A percentile compares a stretch with the other conserved stretches of the same genome.
phyloP scores from a whole-genome alignment of 192 early-diverging fungal species.

The Coemansia sp. region DNA sequence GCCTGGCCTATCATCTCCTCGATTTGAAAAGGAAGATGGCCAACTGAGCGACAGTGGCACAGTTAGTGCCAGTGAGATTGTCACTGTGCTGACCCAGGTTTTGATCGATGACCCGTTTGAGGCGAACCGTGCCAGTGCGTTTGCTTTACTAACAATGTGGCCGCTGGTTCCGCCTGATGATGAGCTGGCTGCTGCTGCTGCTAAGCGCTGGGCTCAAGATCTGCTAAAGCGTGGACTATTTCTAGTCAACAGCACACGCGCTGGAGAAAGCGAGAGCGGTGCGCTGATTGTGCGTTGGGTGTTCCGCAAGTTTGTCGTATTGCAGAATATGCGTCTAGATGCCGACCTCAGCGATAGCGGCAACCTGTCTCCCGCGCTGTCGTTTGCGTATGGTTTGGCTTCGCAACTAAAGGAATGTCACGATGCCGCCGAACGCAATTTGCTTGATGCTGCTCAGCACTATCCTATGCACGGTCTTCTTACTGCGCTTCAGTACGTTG shows the following conservation, averaged over 20 bases:
- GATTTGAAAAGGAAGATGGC: conserved; percentile 10
- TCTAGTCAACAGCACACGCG: conserved; percentile 65
- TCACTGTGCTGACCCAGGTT: conserved; percentile 59
- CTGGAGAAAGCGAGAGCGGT: conserved; percentile 81
- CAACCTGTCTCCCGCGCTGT: conserved; percentile 8
- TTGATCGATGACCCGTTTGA: conserved; percentile 71
- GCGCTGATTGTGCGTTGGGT: conserved; percentile 76
- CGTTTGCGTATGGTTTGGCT: conserved; percentile 32
- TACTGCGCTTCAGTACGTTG: conserved; percentile 61
- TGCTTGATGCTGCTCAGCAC: conserved; percentile 54
- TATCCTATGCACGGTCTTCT: conserved; percentile 63
- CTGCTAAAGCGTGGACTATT: conserved; percentile 64
- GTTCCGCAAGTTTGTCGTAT: conserved; percentile 74
- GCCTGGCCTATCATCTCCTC: conserved; percentile 22
- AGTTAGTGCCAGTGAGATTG: conserved; percentile 38
- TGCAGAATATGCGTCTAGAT: conserved; percentile 33
- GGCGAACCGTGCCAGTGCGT: conserved; percentile 71
- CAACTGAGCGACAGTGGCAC: neutral
- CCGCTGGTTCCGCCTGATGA: conserved; percentile 66
- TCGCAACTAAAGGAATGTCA: conserved; percentile 22
- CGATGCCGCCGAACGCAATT: conserved; percentile 45
- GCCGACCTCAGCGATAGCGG: neutral
- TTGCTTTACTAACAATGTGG: conserved; percentile 69
- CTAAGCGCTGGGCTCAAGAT: conserved; percentile 38
- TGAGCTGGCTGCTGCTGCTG: conserved; percentile 46